Conservation (phyloP, 2,329 filamentous ascomycete species). For the Verticillium isaacii region DNA sequence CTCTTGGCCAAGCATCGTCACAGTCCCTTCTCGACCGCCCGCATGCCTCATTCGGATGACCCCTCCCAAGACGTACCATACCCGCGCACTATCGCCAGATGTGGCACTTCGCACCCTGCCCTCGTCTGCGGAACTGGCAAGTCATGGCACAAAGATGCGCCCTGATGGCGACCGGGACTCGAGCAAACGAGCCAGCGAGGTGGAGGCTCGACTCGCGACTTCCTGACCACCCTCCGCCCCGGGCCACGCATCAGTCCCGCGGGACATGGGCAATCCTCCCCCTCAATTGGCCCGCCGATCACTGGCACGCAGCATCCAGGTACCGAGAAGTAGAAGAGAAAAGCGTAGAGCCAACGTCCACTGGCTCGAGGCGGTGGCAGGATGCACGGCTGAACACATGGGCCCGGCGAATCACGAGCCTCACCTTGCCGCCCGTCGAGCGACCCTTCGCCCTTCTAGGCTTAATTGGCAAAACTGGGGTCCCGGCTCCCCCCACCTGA, state of each 20-base stretch:
- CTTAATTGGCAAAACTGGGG: neutral
- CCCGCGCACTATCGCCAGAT: neutral
- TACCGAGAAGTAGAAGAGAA: neutral
- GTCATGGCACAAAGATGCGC: neutral
- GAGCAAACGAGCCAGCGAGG: neutral
- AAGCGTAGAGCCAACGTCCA: conserved; percentile 2
- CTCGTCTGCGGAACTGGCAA: neutral
- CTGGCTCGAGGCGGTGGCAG: conserved; percentile 9
- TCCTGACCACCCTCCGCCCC: neutral
- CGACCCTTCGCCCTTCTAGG: conserved; percentile 2
- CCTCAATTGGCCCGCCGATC: neutral
- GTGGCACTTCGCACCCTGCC: neutral
- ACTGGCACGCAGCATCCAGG: conserved; percentile 1
- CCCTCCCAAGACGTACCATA: neutral
- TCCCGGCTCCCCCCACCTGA: neutral
- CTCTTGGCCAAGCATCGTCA: neutral
- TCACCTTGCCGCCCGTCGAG: conserved; percentile 19
- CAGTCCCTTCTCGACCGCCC: neutral
- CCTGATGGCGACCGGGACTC: neutral
- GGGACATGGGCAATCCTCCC: neutral
- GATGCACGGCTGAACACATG: conserved; percentile 9
- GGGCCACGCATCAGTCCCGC: neutral
- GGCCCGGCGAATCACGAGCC: conserved; percentile 15
- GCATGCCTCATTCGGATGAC: neutral
- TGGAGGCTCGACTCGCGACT: neutral